These are phyloP conservation scores for Camelina laxa DNA, from an alignment of 345 rosid species.

Conservation along the genomic window DNA sequence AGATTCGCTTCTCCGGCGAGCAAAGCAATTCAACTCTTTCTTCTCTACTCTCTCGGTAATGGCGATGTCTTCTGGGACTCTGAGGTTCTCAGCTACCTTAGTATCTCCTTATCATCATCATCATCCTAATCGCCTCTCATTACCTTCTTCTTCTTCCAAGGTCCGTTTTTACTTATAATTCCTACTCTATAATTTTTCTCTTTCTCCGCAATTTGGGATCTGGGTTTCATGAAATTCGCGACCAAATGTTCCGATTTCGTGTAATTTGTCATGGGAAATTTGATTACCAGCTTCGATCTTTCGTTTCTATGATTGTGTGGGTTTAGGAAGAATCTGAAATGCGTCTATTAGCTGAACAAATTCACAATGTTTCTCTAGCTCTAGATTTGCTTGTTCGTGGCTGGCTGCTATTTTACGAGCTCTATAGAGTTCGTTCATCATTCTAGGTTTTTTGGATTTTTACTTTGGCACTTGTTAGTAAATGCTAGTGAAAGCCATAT, in stretches of 20 bases:
- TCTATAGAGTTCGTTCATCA: neutral
- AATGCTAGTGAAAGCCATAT: neutral
- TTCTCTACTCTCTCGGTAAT: constrained; percentile 39
- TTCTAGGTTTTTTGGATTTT: neutral
- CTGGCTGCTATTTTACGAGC: neutral
- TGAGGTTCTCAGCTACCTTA: constrained; percentile 68
- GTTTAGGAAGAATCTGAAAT: constrained; percentile 24
- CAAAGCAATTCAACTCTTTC: constrained; percentile 14
- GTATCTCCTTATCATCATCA: constrained; percentile 54
- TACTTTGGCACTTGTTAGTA: neutral
- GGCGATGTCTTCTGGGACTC: constrained; percentile 67
- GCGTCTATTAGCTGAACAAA: constrained; percentile 3
- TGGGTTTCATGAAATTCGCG: constrained; percentile 13
- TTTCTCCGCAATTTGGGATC: constrained; percentile 12
- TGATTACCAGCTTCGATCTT: constrained; percentile 10
- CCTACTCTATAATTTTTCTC: constrained; percentile 7
- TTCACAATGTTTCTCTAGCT: constrained; percentile 12
- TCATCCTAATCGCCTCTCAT: constrained; percentile 51
- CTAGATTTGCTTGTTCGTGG: constrained; percentile 24
- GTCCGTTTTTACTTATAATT: constrained; percentile 42
- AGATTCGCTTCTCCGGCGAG: constrained; percentile 35
- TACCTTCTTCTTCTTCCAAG: constrained; percentile 62
- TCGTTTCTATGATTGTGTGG: constrained; percentile 20
- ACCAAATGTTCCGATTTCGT: neutral
- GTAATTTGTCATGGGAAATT: neutral